A percentile compares a stretch with the other conserved stretches of the same genome.
These are phyloP conservation scores for Metarhizium brunneum DNA, from an alignment of 2,329 filamentous ascomycete genomes.

Conservation along the genomic window DNA sequence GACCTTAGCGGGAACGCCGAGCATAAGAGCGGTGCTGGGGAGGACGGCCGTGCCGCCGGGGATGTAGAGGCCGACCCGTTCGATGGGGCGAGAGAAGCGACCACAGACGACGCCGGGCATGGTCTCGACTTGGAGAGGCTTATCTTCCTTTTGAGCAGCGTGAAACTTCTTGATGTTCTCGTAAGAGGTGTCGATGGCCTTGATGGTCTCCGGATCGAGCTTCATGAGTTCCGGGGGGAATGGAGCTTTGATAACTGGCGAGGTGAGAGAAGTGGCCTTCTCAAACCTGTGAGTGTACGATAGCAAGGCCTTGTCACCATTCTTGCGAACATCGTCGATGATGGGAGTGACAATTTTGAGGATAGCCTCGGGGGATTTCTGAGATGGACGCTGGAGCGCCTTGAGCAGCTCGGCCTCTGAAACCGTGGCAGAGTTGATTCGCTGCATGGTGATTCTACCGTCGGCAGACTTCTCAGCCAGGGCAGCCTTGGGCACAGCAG, in stretches of 20 bases:
- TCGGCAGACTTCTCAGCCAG: slow-evolving; percentile 26
- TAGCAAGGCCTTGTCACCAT: slow-evolving; percentile 80
- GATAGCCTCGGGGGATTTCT: slow-evolving; percentile 90
- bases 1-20: slow-evolving; percentile 95
- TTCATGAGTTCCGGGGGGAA: slow-evolving; percentile 83
- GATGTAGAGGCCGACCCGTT: slow-evolving; percentile 92
- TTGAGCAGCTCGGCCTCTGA: slow-evolving; percentile 57
- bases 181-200: slow-evolving; percentile 88
- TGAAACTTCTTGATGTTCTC: slow-evolving; percentile 96
- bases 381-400: slow-evolving; percentile 78
- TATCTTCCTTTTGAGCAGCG: slow-evolving; percentile 77
- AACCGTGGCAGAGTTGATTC: slow-evolving; percentile 60
- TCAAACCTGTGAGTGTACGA: slow-evolving; percentile 98
- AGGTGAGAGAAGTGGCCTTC: slow-evolving; percentile 83
- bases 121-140: slow-evolving; percentile 79
- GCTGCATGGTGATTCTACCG: slow-evolving; percentile 69
- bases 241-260: slow-evolving; percentile 81
- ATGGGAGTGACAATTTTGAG: slow-evolving; percentile 87
- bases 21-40: slow-evolving; percentile 93
- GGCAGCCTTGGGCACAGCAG: slow-evolving; percentile 24
- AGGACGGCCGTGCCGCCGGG: slow-evolving; percentile 96
- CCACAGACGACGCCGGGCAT: slow-evolving; percentile 97
- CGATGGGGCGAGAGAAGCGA: slow-evolving; percentile 85
- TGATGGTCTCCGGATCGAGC: slow-evolving; percentile 69
- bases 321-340: slow-evolving; percentile 72